Base-by-base conservation (phyloP, 2,329 filamentous ascomycete genomes). In the Tolypocladium pustulatum region DNA sequence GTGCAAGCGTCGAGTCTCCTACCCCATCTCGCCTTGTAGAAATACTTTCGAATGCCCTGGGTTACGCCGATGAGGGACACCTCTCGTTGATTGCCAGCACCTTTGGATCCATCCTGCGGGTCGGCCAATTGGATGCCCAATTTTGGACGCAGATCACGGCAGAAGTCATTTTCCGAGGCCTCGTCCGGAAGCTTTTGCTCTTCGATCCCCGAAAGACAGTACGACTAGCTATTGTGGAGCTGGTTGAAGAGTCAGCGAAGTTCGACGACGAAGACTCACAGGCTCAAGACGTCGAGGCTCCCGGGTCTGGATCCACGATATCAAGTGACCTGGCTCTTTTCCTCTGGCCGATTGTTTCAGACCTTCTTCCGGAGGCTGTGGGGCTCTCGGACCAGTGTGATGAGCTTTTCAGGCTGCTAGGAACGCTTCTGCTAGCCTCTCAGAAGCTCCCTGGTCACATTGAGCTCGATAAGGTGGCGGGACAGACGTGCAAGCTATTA, bases 341-440 rank as follows among this genome's bases (percentile, higher is more conserved):
- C 51, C 65, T 72, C 32, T 74, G 70, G 67, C 61, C 62, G 5
- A 67, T 73, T 46, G 61, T 72, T 27, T 65, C 69, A 25, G 67
- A 68, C 34, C 67, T 75, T 10, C 63, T 78, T 20, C 66, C 70
- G 10, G 63, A 68, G 40, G 70, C 72, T 32, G 65, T 66, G 22
- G 56, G 41, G 6, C 63, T 68, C 57, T 68, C 72, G 36, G 59
- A 58, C 32, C 72, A 74, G 30, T 79, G 78, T 58, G 71, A 76
- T 30, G 78, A 83, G 55, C 65, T 79, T 20, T 76, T 84, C 57
- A 62, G 63, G 3, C 62, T 81, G 22, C 70, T 75, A 37, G 67
- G 73, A 25, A 65, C 66, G 4, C 66, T 82, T 22, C 71, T 81
- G 55, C 72, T 68, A 38, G 65, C 80, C 36, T 59, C 58, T 6